Conservation (phyloP, 2,329 filamentous ascomycete species). For the Macroventuria anomochaeta region DNA sequence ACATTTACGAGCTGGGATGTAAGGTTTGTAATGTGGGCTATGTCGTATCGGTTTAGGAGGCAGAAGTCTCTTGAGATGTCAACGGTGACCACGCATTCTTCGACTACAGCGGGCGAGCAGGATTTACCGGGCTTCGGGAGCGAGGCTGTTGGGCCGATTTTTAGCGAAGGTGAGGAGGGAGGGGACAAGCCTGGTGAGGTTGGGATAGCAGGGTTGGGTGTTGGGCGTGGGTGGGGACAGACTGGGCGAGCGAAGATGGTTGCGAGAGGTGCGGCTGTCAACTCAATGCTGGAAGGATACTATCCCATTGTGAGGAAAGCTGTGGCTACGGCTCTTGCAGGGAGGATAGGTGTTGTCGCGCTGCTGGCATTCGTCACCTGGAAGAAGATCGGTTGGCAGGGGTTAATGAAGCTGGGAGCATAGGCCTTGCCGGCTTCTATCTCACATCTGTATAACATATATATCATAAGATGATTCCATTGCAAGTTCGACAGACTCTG, state of each 20-base stretch:
- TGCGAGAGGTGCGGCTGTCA: conserved; percentile 51
- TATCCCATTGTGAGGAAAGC: conserved; percentile 59
- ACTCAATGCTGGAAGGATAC: conserved; percentile 60
- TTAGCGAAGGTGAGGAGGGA: conserved; percentile 22
- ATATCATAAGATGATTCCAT: background rate
- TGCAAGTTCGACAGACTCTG: no score
- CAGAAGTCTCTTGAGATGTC: conserved; percentile 44
- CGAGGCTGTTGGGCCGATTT: conserved; percentile 30
- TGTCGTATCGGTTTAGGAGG: conserved; percentile 63
- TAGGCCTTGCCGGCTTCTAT: background rate
- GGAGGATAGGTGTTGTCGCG: conserved; percentile 40
- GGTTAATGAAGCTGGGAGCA: background rate
- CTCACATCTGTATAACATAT: no score
- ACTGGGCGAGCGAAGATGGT: conserved; percentile 47
- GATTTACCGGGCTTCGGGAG: conserved; percentile 33
- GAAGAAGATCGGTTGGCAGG: conserved; percentile 23
- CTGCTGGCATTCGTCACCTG: conserved; percentile 30
- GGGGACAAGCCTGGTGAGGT: conserved; percentile 51
- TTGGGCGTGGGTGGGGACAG: conserved; percentile 50
- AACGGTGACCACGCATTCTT: conserved; percentile 13
- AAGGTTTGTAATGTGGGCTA: conserved; percentile 63
- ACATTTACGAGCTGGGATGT: conserved; percentile 71
- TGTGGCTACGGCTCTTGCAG: conserved; percentile 53
- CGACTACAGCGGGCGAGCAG: conserved; percentile 32
- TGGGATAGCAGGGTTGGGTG: conserved; percentile 54